Conservation (phyloP, 179 eudicot species). For the Beta corolliflora region DNA sequence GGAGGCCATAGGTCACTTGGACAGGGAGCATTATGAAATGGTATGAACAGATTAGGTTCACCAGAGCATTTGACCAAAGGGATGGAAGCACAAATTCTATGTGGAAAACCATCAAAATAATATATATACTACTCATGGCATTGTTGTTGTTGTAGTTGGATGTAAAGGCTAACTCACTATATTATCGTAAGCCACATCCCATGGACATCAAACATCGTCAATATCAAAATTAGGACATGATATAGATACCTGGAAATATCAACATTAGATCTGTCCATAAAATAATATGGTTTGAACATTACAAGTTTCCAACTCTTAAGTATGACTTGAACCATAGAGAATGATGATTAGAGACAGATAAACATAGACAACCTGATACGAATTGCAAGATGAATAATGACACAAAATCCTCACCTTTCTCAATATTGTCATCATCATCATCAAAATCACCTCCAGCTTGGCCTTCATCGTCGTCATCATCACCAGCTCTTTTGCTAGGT, state of each 20-base stretch:
- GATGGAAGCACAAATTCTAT: too few species aligned
- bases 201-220: background rate
- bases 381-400: background rate
- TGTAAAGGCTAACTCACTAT: background rate
- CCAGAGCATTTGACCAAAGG: too few species aligned
- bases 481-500: conserved; percentile 58
- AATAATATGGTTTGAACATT: background rate
- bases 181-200: background rate
- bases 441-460: conserved; percentile 85
- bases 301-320: background rate
- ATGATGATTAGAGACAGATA: background rate
- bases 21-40: too few species aligned
- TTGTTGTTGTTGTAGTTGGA: background rate
- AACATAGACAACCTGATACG: background rate
- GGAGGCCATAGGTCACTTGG: too few species aligned
- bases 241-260: background rate
- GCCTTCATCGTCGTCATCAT: conserved; percentile 84
- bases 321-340: background rate
- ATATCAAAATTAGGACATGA: background rate
- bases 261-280: background rate
- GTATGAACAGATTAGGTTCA: too few species aligned
- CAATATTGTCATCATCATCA: conserved; percentile 85
- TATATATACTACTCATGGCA: background rate
- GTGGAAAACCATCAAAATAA: too few species aligned
- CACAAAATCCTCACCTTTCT: conserved; percentile 63